These are phyloP conservation scores for Aspergillus sp. DNA, from an alignment of 2,329 filamentous ascomycete species.

Conservation along the genomic window DNA sequence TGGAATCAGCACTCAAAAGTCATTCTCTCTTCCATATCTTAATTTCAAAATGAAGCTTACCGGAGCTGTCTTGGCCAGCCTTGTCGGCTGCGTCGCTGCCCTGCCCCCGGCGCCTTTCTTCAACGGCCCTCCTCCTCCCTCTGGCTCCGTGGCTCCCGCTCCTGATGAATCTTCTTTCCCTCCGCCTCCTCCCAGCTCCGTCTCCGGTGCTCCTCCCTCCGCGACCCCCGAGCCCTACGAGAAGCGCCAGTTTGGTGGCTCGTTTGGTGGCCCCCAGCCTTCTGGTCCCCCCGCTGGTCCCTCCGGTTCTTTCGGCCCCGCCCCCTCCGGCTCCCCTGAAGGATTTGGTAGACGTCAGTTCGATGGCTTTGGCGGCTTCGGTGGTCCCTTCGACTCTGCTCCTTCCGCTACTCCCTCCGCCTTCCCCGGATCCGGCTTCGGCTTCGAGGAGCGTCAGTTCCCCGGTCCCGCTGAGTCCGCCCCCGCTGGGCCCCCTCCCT, in stretches of 20 bases:
- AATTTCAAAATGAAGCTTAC: neutral
- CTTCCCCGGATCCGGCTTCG: neutral
- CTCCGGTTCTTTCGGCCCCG: neutral
- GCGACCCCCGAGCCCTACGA: neutral
- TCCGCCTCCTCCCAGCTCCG: neutral
- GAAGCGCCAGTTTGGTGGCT: neutral
- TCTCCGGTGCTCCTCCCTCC: neutral
- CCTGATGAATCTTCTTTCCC: neutral
- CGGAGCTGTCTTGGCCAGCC: neutral
- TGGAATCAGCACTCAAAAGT: neutral
- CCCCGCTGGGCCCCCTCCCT: neutral
- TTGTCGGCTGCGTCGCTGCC: constrained; percentile 1
- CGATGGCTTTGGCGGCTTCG: neutral
- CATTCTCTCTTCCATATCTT: no score
- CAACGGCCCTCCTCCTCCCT: neutral
- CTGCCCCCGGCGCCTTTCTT: neutral
- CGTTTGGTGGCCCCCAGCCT: neutral
- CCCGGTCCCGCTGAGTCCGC: neutral
- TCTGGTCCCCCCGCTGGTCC: neutral
- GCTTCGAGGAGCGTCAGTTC: neutral
- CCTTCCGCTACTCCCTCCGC: neutral
- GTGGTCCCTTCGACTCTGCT: neutral
- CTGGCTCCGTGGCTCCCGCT: neutral
- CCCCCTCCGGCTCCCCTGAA: neutral
- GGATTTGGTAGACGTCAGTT: neutral